Conservation (phyloP, 192 early-diverging fungal genomes). For the Gryganskiella cystojenkinii region DNA sequence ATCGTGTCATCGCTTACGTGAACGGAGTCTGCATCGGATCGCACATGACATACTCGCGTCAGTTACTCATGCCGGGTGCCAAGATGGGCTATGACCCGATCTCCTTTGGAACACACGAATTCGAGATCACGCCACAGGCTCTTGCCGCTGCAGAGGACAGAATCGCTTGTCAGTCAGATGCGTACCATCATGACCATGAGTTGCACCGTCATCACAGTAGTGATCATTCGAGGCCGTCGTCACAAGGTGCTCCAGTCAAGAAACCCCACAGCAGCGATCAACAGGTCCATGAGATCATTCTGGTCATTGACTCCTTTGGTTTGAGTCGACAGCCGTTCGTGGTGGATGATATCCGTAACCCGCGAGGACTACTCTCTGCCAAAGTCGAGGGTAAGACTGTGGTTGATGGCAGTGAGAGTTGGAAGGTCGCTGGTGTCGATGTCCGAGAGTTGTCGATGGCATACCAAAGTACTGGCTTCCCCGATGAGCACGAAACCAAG, state of each 20-base stretch:
- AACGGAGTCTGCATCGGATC: conserved; percentile 82
- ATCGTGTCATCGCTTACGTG: conserved; percentile 75
- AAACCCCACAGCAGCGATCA: no score
- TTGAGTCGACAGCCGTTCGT: conserved; percentile 75
- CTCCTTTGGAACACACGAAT: conserved; percentile 65
- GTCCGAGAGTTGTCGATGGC: conserved; percentile 65
- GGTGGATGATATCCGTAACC: conserved; percentile 79
- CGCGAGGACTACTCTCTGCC: conserved; percentile 78
- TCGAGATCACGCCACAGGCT: conserved; percentile 62
- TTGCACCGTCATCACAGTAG: no score
- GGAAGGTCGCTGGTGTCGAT: conserved; percentile 83
- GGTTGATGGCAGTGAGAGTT: conserved; percentile 59
- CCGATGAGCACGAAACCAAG: conserved; percentile 65
- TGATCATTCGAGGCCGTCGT: no score
- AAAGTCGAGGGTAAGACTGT: conserved; percentile 65
- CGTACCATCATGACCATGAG: no score
- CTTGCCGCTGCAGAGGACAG: conserved; percentile 11
- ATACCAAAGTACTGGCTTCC: conserved; percentile 78
- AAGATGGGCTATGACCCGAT: conserved; percentile 79
- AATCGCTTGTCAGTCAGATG: no score
- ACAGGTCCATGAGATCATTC: conserved; percentile 74
- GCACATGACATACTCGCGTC: conserved; percentile 79
- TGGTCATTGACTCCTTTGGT: conserved; percentile 84
- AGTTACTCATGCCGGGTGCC: conserved; percentile 63
- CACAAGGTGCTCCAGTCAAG: no score